A percentile compares a stretch with the other conserved stretches of the same genome.
These are phyloP conservation scores for Coniosporium apollinis DNA, from an alignment of 495 filamentous ascomycete genomes.

Conservation along the genomic window DNA sequence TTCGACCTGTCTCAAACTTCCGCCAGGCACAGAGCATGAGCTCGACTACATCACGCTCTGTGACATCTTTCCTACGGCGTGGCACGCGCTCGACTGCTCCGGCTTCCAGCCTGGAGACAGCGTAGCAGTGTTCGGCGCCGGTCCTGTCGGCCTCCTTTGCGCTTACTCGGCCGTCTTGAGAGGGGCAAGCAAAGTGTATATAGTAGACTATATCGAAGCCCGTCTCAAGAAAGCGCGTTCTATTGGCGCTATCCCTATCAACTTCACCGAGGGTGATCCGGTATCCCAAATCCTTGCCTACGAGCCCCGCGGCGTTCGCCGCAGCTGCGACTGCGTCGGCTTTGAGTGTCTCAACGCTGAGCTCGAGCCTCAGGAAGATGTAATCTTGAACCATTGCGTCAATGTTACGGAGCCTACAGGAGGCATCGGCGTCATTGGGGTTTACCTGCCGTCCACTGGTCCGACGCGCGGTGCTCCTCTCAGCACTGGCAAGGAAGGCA, in stretches of 20 bases:
- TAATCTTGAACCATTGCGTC: neutral
- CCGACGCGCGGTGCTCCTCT: constrained; percentile 1
- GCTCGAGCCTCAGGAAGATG: neutral
- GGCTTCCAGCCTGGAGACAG: constrained; percentile 23
- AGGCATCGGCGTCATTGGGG: constrained; percentile 4
- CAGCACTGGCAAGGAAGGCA: neutral
- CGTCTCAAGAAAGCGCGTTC: constrained; percentile 15
- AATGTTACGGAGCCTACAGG: neutral
- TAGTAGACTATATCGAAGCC: constrained; percentile 14
- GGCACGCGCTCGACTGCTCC: constrained; percentile 21
- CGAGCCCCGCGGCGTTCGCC: constrained; percentile 8
- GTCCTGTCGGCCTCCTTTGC: constrained; percentile 25
- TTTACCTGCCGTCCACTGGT: constrained; percentile 9
- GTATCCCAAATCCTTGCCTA: constrained; percentile 7
- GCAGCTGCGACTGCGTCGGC: constrained; percentile 9
- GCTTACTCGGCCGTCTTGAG: constrained; percentile 26
- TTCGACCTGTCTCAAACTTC: constrained; percentile 18
- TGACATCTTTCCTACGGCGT: constrained; percentile 25
- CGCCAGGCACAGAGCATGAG: constrained; percentile 10
- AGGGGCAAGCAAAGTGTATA: constrained; percentile 21
- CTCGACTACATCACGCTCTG: constrained; percentile 24
- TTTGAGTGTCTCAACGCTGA: constrained; percentile 1
- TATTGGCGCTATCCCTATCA: constrained; percentile 12
- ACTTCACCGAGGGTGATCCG: constrained; percentile 3
- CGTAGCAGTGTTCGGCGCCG: constrained; percentile 30